These are phyloP conservation scores for Melocanna baccifera DNA, from an alignment of 176 grass and related monocot species.

Conservation along the genomic window DNA sequence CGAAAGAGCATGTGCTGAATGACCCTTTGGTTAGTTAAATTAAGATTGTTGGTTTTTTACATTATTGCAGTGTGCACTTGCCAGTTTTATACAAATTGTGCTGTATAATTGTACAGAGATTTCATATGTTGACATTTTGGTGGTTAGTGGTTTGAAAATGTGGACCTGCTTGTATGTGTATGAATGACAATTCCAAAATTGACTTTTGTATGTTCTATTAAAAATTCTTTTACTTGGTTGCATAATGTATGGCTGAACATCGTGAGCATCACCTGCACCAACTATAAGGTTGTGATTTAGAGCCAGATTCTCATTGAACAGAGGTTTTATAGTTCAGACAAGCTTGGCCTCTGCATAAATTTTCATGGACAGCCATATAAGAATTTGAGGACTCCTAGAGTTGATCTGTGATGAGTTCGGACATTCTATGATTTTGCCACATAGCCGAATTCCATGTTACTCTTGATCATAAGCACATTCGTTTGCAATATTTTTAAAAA, in stretches of 20 bases:
- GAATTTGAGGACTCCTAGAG: background rate
- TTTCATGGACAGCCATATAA: background rate
- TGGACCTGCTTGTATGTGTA: background rate
- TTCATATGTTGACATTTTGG: background rate
- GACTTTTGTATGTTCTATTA: background rate
- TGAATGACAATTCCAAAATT: background rate
- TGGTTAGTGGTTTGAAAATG: background rate
- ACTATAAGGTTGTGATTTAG: background rate
- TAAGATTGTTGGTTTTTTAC: background rate
- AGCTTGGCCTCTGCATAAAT: background rate
- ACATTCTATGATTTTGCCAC: background rate
- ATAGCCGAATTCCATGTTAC: background rate
- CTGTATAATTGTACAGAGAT: background rate
- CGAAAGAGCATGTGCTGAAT: background rate
- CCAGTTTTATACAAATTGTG: background rate
- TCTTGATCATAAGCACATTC: background rate
- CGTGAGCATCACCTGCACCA: background rate
- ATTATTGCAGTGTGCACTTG: background rate
- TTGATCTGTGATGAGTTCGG: background rate
- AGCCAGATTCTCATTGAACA: background rate
- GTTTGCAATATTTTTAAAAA: background rate
- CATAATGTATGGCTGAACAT: background rate
- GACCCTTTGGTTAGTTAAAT: background rate
- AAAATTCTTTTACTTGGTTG: background rate
- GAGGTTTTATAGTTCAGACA: background rate